phyloP scores from a whole-genome alignment of 202 grass and related monocot species.

The Digitaria exilis region DNA sequence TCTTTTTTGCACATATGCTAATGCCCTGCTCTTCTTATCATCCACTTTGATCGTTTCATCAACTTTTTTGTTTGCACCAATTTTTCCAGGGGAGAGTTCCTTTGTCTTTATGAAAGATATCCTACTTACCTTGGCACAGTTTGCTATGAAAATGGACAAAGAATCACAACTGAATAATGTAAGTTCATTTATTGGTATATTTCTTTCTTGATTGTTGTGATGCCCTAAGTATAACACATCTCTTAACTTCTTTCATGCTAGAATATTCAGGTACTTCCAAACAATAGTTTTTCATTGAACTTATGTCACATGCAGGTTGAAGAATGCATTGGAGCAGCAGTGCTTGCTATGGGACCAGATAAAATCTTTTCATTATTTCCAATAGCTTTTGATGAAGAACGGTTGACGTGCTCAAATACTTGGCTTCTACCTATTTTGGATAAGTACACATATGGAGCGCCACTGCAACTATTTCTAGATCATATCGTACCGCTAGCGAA shows the following conservation, averaged over 20 bases:
- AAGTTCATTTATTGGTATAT: conserved; percentile 43
- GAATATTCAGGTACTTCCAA: conserved; percentile 4
- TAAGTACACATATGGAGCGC: conserved; percentile 66
- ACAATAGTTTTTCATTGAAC: conserved; percentile 31
- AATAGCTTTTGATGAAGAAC: conserved; percentile 63
- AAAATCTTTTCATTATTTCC: conserved; percentile 78
- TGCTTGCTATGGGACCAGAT: conserved; percentile 77
- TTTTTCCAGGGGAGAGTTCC: conserved; percentile 62
- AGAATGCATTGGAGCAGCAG: conserved; percentile 86
- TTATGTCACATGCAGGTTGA: conserved; percentile 62
- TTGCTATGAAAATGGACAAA: conserved; percentile 48
- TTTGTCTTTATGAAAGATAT: conserved; percentile 84
- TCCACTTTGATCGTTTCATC: neutral
- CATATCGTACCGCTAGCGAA: conserved; percentile 70
- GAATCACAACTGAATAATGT: conserved; percentile 58
- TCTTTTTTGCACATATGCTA: conserved; percentile 33
- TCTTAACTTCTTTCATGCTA: conserved; percentile 3
- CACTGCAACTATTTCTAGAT: conserved; percentile 69
- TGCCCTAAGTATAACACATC: neutral
- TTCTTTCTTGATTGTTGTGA: conserved; percentile 26
- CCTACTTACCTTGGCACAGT: conserved; percentile 67
- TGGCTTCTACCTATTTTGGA: conserved; percentile 95
- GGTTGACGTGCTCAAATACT: conserved; percentile 71
- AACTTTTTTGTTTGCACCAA: conserved; percentile 10
- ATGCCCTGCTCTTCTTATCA: conserved; percentile 30